Conservation (phyloP, 306 rosid species). For the Rosa chinensis region DNA sequence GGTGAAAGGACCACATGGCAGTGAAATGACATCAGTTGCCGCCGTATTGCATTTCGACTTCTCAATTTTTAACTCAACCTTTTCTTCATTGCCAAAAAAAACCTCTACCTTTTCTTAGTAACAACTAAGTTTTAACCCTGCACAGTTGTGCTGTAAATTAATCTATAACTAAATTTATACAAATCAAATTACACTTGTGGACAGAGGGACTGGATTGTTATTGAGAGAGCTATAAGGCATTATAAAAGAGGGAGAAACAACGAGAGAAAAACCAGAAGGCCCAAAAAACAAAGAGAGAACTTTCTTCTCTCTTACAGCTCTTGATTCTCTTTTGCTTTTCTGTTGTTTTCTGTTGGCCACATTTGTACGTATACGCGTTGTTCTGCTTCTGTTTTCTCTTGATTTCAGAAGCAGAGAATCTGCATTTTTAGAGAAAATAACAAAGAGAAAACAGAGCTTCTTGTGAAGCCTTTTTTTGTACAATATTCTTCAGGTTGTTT, state of each 20-base stretch:
- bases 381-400: slow-evolving; percentile 40
- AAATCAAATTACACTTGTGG: slow-evolving; percentile 20
- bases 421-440: not conserved
- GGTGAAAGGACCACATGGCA: not conserved
- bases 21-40: not conserved
- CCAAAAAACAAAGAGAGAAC: slow-evolving; percentile 11
- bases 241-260: slow-evolving; percentile 36
- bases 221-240: slow-evolving; percentile 12
- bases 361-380: slow-evolving; percentile 18
- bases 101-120: not conserved
- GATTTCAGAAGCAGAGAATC: slow-evolving; percentile 35
- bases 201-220: slow-evolving; percentile 25
- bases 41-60: not conserved
- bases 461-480: not conserved
- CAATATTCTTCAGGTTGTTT: slow-evolving; percentile 20
- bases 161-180: not conserved
- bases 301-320: not conserved
- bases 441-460: not conserved
- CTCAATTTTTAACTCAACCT: not conserved
- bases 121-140: not conserved
- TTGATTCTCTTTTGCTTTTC: not conserved
- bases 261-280: not conserved
- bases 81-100: not conserved
- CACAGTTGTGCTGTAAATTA: not conserved
- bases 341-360: slow-evolving; percentile 20